Evolutionary conservation across 2,329 filamentous ascomycete species (phyloP).

Genomic region (Aspergillus fischeri): DNA sequence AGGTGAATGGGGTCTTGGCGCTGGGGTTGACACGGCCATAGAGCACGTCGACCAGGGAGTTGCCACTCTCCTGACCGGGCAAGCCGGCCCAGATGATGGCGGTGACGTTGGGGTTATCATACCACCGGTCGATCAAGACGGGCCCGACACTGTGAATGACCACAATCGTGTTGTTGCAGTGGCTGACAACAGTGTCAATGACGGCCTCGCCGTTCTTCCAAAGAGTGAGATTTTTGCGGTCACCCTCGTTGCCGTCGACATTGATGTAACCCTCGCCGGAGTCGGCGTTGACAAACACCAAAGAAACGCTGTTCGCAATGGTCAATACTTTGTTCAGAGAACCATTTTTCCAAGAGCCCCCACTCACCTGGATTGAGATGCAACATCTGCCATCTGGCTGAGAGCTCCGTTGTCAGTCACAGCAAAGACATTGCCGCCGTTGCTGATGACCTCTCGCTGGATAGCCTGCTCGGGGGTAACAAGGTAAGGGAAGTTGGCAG

Average conservation of each 20-base stretch:
- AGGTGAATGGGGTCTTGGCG: conserved; percentile 60
- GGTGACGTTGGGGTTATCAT: conserved; percentile 62
- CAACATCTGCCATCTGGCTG: conserved; percentile 47
- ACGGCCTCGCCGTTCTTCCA: conserved; percentile 79
- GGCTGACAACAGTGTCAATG: conserved; percentile 71
- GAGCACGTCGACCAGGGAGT: conserved; percentile 68
- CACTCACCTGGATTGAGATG: conserved; percentile 44
- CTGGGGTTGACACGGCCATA: conserved; percentile 64
- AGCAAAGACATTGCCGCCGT: conserved; percentile 60
- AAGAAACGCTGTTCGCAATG: conserved; percentile 40
- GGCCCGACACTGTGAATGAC: conserved; percentile 83
- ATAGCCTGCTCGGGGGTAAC: conserved; percentile 61
- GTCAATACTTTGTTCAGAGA: not conserved
- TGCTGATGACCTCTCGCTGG: conserved; percentile 62
- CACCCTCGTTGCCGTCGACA: conserved; percentile 78
- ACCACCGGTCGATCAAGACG: conserved; percentile 65
- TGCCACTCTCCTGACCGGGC: conserved; percentile 71
- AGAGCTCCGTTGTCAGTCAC: conserved; percentile 57
- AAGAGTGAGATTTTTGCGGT: conserved; percentile 87
- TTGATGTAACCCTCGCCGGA: conserved; percentile 82
- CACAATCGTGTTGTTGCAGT: conserved; percentile 86
- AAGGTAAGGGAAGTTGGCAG: conserved; percentile 59
- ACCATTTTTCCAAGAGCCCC: not conserved
- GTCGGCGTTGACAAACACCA: conserved; percentile 88
- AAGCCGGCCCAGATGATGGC: conserved; percentile 73